Conservation (phyloP, 768 basidiomycete species). For the Trametopsis cervina region DNA sequence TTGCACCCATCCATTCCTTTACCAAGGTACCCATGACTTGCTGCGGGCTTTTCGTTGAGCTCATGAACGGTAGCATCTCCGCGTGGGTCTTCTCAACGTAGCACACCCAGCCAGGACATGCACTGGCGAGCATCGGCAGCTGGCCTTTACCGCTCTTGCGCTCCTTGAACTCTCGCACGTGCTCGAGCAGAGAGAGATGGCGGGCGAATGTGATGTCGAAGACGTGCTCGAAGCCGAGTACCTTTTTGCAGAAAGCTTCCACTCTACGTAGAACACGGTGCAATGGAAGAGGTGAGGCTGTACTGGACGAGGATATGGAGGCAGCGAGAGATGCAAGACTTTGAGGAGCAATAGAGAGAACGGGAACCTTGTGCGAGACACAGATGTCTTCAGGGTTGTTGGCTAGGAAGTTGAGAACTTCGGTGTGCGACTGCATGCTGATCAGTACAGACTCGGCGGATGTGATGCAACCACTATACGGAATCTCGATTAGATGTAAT, state of each 20-base stretch:
- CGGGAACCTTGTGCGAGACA: slow-evolving; percentile 45
- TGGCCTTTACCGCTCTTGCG: slow-evolving; percentile 37
- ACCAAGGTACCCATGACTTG: slow-evolving; percentile 91
- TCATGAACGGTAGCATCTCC: slow-evolving; percentile 89
- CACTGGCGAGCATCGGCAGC: slow-evolving; percentile 90
- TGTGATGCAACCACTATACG: slow-evolving; percentile 87
- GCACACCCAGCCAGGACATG: slow-evolving; percentile 99
- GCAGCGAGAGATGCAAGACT: slow-evolving; percentile 78
- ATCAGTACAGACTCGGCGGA: slow-evolving; percentile 97
- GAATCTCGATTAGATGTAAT: neutral
- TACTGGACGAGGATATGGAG: slow-evolving; percentile 37
- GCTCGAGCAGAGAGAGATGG: slow-evolving; percentile 78
- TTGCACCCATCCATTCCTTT: slow-evolving; percentile 75
- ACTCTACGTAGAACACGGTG: slow-evolving; percentile 64
- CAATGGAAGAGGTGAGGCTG: slow-evolving; percentile 36
- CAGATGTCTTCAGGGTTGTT: slow-evolving; percentile 39
- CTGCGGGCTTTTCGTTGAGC: slow-evolving; percentile 86
- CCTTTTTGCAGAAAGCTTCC: slow-evolving; percentile 56
- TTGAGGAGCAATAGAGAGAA: slow-evolving; percentile 88
- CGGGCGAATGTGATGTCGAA: slow-evolving; percentile 95
- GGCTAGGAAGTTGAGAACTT: slow-evolving; percentile 77
- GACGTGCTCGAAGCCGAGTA: slow-evolving; percentile 72
- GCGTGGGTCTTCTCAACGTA: slow-evolving; percentile 97
- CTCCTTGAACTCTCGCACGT: slow-evolving; percentile 74
- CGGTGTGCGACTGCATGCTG: slow-evolving; percentile 89